Percentiles rank a stretch among this genome's conserved stretches.
These are phyloP conservation scores for Kregervanrija pseudodelftensis DNA, from an alignment of 805 yeast genomes.

Conservation along the genomic window DNA sequence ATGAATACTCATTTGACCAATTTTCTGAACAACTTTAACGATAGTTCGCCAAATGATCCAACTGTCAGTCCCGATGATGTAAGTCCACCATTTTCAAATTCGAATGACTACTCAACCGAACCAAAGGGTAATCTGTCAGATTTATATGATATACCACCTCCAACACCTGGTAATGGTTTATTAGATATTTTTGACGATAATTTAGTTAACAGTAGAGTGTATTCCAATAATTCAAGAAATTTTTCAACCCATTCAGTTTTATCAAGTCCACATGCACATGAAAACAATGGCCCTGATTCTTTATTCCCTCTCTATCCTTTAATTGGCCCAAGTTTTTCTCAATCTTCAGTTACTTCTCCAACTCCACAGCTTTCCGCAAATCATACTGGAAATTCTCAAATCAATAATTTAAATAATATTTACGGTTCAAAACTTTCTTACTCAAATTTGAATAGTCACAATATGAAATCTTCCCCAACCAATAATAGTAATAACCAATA, in stretches of 20 bases:
- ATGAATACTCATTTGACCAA: slow-evolving; percentile 28
- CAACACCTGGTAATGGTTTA: slow-evolving; percentile 25
- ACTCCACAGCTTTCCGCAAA: slow-evolving; percentile 6
- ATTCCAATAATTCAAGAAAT: slow-evolving; percentile 6
- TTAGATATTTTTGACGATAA: slow-evolving; percentile 24
- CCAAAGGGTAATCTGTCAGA: slow-evolving; percentile 5
- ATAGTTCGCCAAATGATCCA: slow-evolving; percentile 6
- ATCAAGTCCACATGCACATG: slow-evolving; percentile 13
- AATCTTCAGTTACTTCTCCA: slow-evolving; percentile 9
- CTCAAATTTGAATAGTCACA: slow-evolving; percentile 15
- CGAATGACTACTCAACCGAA: too few species aligned
- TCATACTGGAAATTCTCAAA: slow-evolving; percentile 3
- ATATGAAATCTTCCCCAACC: background rate
- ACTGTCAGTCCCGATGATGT: slow-evolving; percentile 6
- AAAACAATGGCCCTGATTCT: slow-evolving; percentile 21
- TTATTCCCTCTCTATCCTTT: slow-evolving; percentile 28
- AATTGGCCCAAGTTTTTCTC: slow-evolving; percentile 24
- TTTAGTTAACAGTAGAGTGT: slow-evolving; percentile 1
- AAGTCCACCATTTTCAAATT: slow-evolving; percentile 1
- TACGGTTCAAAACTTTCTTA: slow-evolving; percentile 12
- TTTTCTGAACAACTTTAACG: slow-evolving; percentile 18
- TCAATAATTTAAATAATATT: slow-evolving; percentile 7
- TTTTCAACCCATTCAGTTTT: slow-evolving; percentile 10
- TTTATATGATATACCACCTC: slow-evolving; percentile 15
- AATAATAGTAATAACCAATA: background rate